Conservation (phyloP, 305 asterid genomes). For the Caryopteris hybrid region DNA sequence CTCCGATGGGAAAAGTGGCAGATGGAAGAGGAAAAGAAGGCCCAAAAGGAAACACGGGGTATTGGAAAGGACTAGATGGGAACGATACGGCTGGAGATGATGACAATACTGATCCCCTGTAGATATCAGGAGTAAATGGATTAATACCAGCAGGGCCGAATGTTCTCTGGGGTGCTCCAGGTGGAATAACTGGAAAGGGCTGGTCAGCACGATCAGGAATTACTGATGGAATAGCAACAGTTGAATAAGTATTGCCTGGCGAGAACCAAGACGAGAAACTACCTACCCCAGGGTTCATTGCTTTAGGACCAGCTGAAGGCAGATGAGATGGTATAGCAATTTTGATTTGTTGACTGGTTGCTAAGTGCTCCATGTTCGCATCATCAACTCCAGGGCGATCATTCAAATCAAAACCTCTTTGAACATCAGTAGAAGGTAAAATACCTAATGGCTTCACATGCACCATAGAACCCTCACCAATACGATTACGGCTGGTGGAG, state of each 20-base stretch:
- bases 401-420: constrained; percentile 80
- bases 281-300: constrained; percentile 47
- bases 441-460: constrained; percentile 34
- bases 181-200: constrained; percentile 45
- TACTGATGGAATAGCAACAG: constrained; percentile 54
- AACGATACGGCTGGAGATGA: constrained; percentile 77
- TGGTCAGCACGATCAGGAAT: constrained; percentile 66
- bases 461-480: constrained; percentile 29
- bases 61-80: constrained; percentile 55
- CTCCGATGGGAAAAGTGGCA: constrained; percentile 44
- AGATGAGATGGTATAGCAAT: constrained; percentile 40
- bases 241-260: constrained; percentile 53
- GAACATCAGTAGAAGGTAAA: constrained; percentile 30
- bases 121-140: constrained; percentile 54
- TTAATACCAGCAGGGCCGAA: constrained; percentile 48
- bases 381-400: constrained; percentile 73
- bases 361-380: constrained; percentile 35
- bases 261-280: constrained; percentile 73
- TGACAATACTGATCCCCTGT: constrained; percentile 73
- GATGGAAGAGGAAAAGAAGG: constrained; percentile 46
- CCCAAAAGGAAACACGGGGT: constrained; percentile 63
- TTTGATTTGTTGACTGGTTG: constrained; percentile 42
- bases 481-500: constrained; percentile 36
- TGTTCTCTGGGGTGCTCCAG: constrained; percentile 56
- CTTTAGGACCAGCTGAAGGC: constrained; percentile 36